Evolutionary conservation across 2,329 filamentous ascomycete species (phyloP), one percentile per base, ranked within the genome.

Genomic region (Gaeumannomyces sp.): DNA sequence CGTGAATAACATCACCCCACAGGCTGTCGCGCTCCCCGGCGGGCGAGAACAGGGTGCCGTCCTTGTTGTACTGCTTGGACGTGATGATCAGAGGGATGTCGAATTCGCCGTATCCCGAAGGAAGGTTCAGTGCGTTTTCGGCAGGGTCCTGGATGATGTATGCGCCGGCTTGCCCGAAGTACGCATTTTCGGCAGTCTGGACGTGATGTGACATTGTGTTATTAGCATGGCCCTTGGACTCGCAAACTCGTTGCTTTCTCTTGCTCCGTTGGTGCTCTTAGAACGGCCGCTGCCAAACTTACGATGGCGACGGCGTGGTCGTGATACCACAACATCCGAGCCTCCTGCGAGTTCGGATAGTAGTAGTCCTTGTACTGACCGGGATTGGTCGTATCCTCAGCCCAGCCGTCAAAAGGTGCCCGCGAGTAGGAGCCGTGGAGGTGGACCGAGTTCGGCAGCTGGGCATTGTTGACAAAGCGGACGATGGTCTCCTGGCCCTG

Each of bases 321-420:
- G 68, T 87, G 83, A 67, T 87, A 87, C 85, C 85, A 87, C 33
- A 86, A 76, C 0, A 82, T 78, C 50, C 85, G 78, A 1, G 78
- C 82, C 57, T 76, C 77, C 69, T 86, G 80, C 22, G 72, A 74
- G 70, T 87, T 87, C 14, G 84, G 84, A 68, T 85, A 88, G 71
- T 86, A 87, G 71, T 87, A 86, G 67, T 87, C 85, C 71, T 88
- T 86, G 73, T 80, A 85, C 69, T 86, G 74, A 0, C 82, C 82
- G 0, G 79, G 78, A 0, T 73, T 59, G 1, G 81, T 81, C 22
- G 77, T 74, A 66, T 83, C 82, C 61, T 77, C 76, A 5, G 81
- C 80, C 79, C 80, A 82, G 0, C 81, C 81, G 67, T 83, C 81
- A 63, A 79, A 82, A 10, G 79, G 78, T 8, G 80, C 76, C 11